A percentile compares a stretch with the other conserved stretches of the same genome.
Evolutionary conservation across 306 rosid species (phyloP).

Genomic region (Fragaria vesca): DNA sequence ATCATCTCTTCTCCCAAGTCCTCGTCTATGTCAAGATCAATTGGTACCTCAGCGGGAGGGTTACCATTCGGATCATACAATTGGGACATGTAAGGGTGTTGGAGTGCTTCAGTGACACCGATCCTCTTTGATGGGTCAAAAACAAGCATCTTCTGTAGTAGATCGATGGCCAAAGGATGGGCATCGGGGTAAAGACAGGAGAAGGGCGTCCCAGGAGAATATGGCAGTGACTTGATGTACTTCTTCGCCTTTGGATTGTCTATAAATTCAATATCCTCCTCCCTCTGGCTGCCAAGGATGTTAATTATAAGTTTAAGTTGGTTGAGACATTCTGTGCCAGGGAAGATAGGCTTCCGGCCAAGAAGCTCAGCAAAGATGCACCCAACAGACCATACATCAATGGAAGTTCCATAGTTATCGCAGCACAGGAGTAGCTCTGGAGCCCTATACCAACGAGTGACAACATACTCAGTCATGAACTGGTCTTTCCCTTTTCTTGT

Average conservation of each 20-base stretch:
- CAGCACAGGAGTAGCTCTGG: constrained; percentile 95
- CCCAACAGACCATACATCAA: constrained; percentile 96
- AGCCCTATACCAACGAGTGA: constrained; percentile 96
- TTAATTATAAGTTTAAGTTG: constrained; percentile 81
- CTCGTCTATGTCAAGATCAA: constrained; percentile 89
- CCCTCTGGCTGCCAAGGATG: constrained; percentile 87
- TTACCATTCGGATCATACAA: constrained; percentile 71
- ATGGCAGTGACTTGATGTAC: constrained; percentile 61
- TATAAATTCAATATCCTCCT: constrained; percentile 81
- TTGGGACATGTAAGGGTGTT: constrained; percentile 87
- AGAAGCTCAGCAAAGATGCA: constrained; percentile 95
- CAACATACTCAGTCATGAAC: constrained; percentile 96
- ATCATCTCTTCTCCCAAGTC: constrained; percentile 89
- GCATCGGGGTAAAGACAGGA: constrained; percentile 67
- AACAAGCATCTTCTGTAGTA: constrained; percentile 85
- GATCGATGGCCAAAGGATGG: constrained; percentile 78
- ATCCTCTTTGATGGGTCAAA: constrained; percentile 95
- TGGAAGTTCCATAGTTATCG: constrained; percentile 83
- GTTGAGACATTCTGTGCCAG: constrained; percentile 86
- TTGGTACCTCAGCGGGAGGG: constrained; percentile 76
- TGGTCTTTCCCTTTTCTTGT: constrained; percentile 72
- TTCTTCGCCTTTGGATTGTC: constrained; percentile 82
- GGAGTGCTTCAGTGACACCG: constrained; percentile 74
- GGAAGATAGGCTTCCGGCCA: constrained; percentile 82
- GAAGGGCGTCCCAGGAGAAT: constrained; percentile 64